These are phyloP conservation scores for Symbiotaphrina buchneri DNA, from an alignment of 495 filamentous ascomycete species.

Conservation along the genomic window DNA sequence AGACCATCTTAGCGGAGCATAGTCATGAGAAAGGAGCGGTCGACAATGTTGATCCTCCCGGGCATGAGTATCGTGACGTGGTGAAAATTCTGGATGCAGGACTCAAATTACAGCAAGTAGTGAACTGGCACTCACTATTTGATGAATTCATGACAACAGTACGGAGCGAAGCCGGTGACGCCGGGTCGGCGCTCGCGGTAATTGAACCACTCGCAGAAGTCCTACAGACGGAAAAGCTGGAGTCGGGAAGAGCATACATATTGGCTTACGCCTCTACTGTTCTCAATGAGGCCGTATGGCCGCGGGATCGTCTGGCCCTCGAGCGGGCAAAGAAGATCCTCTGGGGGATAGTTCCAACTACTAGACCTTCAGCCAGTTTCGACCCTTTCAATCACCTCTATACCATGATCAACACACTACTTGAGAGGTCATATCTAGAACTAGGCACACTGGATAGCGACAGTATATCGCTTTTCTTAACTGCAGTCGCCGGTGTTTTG, in stretches of 20 bases:
- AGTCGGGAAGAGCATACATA: slow-evolving; percentile 2
- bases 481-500: slow-evolving; percentile 13
- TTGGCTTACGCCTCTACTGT: slow-evolving; percentile 8
- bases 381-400: slow-evolving; percentile 42
- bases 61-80: slow-evolving; percentile 45
- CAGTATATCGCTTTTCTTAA: slow-evolving; percentile 11
- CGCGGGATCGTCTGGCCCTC: slow-evolving; percentile 21
- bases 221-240: slow-evolving; percentile 4
- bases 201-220: slow-evolving; percentile 42
- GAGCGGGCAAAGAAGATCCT: slow-evolving; percentile 32
- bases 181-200: slow-evolving; percentile 31
- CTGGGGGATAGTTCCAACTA: slow-evolving; percentile 27
- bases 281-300: slow-evolving; percentile 10
- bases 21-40: slow-evolving; percentile 9
- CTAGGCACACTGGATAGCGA: slow-evolving; percentile 6
- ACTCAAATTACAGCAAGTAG: slow-evolving; percentile 18
- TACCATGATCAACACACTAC: slow-evolving; percentile 20
- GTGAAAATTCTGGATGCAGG: slow-evolving; percentile 44
- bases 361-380: slow-evolving; percentile 19
- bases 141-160: slow-evolving; percentile 31
- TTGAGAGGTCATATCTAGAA: slow-evolving; percentile 20
- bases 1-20: slow-evolving; percentile 19
- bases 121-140: slow-evolving; percentile 37
- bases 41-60: slow-evolving; percentile 11
- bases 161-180: slow-evolving; percentile 40